Evolutionary conservation across 495 filamentous ascomycete genomes (phyloP).

Genomic region (Penicillium riverlandense): DNA sequence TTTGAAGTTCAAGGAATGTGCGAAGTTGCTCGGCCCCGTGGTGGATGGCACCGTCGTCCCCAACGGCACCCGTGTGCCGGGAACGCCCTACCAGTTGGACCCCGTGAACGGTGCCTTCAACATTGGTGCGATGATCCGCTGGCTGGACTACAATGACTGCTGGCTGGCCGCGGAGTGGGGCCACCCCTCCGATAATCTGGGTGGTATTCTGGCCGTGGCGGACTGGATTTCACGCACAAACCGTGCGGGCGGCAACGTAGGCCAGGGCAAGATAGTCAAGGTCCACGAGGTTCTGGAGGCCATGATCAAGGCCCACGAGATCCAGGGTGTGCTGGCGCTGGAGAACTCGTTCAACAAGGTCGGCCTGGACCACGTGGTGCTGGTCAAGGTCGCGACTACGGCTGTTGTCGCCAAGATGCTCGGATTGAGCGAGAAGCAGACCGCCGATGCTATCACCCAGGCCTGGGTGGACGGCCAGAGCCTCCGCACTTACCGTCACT

Average conservation of each 20-base stretch:
- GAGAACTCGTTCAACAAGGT: slow-evolving; percentile 99
- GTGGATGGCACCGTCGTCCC: slow-evolving; percentile 89
- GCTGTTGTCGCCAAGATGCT: slow-evolving; percentile 94
- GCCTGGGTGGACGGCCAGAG: slow-evolving; percentile 96
- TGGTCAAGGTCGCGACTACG: slow-evolving; percentile 94
- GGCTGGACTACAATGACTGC: slow-evolving; percentile 99
- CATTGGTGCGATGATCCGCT: slow-evolving; percentile 96
- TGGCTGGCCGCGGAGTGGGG: slow-evolving; percentile 99
- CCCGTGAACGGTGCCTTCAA: slow-evolving; percentile 96
- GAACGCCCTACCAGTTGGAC: slow-evolving; percentile 90
- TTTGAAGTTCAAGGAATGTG: slow-evolving; percentile 91
- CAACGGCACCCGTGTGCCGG: slow-evolving; percentile 85
- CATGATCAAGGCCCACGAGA: slow-evolving; percentile 99
- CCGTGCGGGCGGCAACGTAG: slow-evolving; percentile 79
- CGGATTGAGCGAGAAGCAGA: slow-evolving; percentile 81
- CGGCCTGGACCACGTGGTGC: slow-evolving; percentile 91
- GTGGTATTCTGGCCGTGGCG: slow-evolving; percentile 89
- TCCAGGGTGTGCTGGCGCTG: slow-evolving; percentile 92
- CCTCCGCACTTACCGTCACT: slow-evolving; percentile 92
- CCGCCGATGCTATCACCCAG: slow-evolving; percentile 90
- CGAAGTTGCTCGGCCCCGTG: slow-evolving; percentile 88
- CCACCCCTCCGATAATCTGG: slow-evolving; percentile 94
- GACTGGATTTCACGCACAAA: slow-evolving; percentile 98
- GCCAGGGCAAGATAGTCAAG: slow-evolving; percentile 77
- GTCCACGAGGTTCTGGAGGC: slow-evolving; percentile 88